Conservation (phyloP, 768 basidiomycete species). For the Sporobolomyces roseus region DNA sequence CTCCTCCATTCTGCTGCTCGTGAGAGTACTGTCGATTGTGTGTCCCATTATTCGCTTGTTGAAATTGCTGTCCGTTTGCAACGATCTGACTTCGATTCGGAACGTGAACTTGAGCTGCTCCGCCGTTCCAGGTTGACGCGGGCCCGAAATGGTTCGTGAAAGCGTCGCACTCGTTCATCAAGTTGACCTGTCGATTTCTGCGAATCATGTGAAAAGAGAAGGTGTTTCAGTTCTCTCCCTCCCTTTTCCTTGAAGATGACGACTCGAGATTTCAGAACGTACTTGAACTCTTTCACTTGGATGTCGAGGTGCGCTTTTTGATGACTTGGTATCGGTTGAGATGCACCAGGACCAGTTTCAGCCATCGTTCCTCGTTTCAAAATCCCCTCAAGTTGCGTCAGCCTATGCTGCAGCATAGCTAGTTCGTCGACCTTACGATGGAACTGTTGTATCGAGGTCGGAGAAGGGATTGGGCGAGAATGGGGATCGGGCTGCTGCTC, state of each 20-base stretch:
- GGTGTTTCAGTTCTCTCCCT: neutral
- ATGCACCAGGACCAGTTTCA: slow-evolving; percentile 3
- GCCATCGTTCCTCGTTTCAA: slow-evolving; percentile 1
- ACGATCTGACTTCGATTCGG: neutral
- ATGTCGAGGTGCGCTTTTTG: slow-evolving; percentile 3
- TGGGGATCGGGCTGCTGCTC: too few species aligned
- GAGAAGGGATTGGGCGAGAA: neutral
- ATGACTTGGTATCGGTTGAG: neutral
- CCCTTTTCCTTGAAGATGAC: too few species aligned
- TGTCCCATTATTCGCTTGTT: too few species aligned
- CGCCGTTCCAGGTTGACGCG: neutral
- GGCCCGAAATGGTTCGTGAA: slow-evolving; percentile 14
- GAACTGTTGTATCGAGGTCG: slow-evolving; percentile 6
- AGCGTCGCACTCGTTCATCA: slow-evolving; percentile 17
- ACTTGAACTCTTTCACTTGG: slow-evolving; percentile 22
- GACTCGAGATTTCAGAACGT: neutral
- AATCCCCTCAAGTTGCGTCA: neutral
- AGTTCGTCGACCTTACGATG: slow-evolving; percentile 14
- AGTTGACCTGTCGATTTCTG: slow-evolving; percentile 16
- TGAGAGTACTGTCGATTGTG: neutral
- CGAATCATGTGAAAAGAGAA: neutral
- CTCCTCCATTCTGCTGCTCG: too few species aligned
- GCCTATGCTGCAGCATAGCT: neutral
- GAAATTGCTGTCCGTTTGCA: neutral
- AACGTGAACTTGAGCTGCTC: neutral